Evolutionary conservation across 192 early-diverging fungal genomes (phyloP), one percentile per base, ranked within the genome.

Genomic region (Thamnidium elegans): DNA sequence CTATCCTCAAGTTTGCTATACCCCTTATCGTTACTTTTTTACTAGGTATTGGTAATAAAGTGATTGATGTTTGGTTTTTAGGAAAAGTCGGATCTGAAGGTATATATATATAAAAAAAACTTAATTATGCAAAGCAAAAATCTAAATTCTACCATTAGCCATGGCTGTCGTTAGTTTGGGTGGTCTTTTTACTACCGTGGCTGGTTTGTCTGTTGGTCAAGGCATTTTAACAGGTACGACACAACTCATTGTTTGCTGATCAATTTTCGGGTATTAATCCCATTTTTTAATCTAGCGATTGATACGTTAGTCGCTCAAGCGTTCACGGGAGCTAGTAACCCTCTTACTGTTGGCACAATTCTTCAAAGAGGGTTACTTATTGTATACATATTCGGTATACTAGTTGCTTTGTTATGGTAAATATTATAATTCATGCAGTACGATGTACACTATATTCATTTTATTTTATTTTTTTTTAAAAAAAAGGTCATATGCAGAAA

Each of bases 221-320:
- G 69, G 69, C 43, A 45, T 71, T 63, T 26, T 66, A 47, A 71
- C 69, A 58, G 69, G 69, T 71, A 64, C 7, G 1, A 26, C 26
- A 26, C 26, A 26, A 26, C 26, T 26, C 26, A 2, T 26, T 26
- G 26, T 26, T 26, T 26, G 26, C 3, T 3, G 26, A 26, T 26
- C 26, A 3, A 26, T 26, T 26, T 26, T 26, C 26, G 26, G 26
- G 3, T 26, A 26, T 3, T 26, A 26, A 26, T 26, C 26, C 26
- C 26, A 26, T 26, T 3, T 26, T 26, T 26, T 2, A 36, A 47
- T 50, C 11, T 30, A 71, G 69, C 69, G 14, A 65, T 71, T 8
- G 69, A 71, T 48, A 71, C 69, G 11, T 44, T 71, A 14, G 62
- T 65, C 11, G 43, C 69, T 9, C 69, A 71, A 51, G 69, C 69